phyloP scores from a whole-genome alignment of 371 early-diverging fungal genomes.

The Mortierella sp. region DNA sequence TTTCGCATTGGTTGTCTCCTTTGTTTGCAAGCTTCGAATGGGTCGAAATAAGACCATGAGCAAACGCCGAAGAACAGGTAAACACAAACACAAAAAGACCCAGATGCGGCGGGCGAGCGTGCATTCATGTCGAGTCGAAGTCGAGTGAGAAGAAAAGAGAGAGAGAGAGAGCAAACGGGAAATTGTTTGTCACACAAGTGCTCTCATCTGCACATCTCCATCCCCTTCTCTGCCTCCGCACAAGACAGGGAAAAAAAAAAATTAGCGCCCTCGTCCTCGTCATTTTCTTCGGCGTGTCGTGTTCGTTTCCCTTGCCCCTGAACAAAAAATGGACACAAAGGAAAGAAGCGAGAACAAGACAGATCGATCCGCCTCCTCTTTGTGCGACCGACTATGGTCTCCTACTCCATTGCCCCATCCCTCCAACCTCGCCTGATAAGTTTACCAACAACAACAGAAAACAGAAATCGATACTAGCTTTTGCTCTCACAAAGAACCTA shows the following conservation, averaged over 20 bases:
- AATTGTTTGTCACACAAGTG: conserved; percentile 9
- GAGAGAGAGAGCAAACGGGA: neutral
- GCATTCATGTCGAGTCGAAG: neutral
- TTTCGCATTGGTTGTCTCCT: neutral
- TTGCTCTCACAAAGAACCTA: neutral
- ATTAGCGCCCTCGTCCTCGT: neutral
- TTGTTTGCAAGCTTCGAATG: neutral
- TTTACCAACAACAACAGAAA: neutral
- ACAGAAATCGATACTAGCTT: neutral
- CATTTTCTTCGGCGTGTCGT: neutral
- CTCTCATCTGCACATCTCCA: conserved; percentile 5
- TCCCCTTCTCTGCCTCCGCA: neutral
- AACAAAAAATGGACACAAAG: neutral
- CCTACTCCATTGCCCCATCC: neutral
- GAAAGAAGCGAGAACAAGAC: neutral
- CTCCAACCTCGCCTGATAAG: neutral
- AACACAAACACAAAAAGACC: neutral
- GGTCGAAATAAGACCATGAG: neutral
- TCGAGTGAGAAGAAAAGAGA: neutral
- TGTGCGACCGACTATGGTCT: neutral
- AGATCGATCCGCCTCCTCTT: neutral
- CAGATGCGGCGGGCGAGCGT: neutral
- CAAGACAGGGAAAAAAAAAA: neutral
- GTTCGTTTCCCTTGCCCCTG: neutral
- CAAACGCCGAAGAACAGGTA: neutral